phyloP scores from a whole-genome alignment of 129 eudicot species.

The Escallonia rubra region DNA sequence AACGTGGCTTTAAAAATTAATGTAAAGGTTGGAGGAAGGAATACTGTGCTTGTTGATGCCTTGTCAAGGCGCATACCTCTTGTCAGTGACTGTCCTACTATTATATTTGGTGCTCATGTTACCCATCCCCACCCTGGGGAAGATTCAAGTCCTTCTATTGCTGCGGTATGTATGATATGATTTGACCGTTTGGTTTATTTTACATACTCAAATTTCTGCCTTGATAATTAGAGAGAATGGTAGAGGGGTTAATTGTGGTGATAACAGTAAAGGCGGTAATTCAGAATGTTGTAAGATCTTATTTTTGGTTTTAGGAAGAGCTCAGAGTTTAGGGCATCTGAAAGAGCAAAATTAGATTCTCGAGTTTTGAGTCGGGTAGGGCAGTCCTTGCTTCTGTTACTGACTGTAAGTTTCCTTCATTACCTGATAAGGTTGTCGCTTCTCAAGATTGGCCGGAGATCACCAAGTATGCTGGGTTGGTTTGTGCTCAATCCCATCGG shows the following conservation, averaged over 20 bases:
- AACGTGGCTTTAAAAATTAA: conserved; percentile 87
- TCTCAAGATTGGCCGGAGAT: conserved; percentile 98
- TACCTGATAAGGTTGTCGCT: conserved; percentile 61
- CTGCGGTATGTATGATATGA: conserved; percentile 52
- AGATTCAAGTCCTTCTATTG: conserved; percentile 97
- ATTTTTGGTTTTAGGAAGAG: too few species aligned
- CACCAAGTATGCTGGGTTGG: conserved; percentile 84
- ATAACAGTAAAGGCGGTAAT: too few species aligned
- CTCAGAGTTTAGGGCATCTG: not conserved
- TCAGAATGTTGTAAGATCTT: too few species aligned
- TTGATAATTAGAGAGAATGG: not conserved
- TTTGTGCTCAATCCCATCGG: conserved; percentile 85
- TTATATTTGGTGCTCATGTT: conserved; percentile 98
- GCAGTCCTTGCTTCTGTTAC: not conserved
- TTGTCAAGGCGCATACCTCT: conserved; percentile 80
- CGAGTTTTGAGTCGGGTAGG: too few species aligned
- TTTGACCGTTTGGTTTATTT: not conserved
- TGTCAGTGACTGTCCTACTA: conserved; percentile 81
- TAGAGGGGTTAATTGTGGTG: too few species aligned
- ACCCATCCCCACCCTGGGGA: conserved; percentile 99
- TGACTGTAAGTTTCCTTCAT: not conserved
- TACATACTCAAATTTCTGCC: not conserved
- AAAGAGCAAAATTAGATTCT: too few species aligned
- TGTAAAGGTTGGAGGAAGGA: conserved; percentile 96
- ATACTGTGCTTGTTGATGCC: conserved; percentile 95